phyloP scores from a whole-genome alignment of 176 grass and related monocot species.

The Phyllostachys edulis region DNA sequence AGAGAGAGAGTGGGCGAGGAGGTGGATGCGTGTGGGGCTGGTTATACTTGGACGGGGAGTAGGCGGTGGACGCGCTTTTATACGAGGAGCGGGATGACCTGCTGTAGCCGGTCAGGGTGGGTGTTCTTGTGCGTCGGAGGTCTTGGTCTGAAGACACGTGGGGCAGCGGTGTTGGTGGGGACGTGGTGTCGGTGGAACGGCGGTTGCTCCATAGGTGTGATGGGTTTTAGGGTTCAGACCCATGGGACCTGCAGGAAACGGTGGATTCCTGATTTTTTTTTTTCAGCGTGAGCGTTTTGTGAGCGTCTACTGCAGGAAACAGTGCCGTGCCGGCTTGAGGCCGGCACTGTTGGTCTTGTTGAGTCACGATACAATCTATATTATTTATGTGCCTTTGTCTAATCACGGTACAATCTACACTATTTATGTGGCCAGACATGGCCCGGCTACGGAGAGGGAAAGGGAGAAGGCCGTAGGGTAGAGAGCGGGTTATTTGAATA shows the following conservation, averaged over 20 bases:
- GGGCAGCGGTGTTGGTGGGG: background rate
- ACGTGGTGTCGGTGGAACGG: background rate
- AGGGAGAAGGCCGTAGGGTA: too few relatives aligned
- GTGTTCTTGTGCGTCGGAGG: background rate
- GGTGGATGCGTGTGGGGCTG: background rate
- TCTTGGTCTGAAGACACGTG: background rate
- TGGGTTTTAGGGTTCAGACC: background rate
- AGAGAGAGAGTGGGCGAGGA: background rate
- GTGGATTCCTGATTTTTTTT: too few relatives aligned
- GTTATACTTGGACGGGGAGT: constrained; percentile 7
- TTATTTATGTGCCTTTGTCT: too few relatives aligned
- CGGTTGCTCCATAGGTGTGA: background rate
- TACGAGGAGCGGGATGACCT: background rate
- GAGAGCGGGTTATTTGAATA: too few relatives aligned
- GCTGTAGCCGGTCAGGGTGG: constrained; percentile 33
- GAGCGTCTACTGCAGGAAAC: background rate
- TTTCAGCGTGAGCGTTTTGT: background rate
- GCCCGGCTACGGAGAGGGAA: too few relatives aligned
- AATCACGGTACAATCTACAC: too few relatives aligned
- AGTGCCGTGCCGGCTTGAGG: too few relatives aligned
- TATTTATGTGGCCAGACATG: too few relatives aligned
- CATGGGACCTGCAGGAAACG: background rate
- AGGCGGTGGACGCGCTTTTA: constrained; percentile 2
- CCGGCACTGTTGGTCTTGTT: too few relatives aligned
- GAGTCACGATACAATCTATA: too few relatives aligned